These are phyloP conservation scores for Marsdenia floribunda DNA, from an alignment of 257 asterid genomes.

Conservation along the genomic window DNA sequence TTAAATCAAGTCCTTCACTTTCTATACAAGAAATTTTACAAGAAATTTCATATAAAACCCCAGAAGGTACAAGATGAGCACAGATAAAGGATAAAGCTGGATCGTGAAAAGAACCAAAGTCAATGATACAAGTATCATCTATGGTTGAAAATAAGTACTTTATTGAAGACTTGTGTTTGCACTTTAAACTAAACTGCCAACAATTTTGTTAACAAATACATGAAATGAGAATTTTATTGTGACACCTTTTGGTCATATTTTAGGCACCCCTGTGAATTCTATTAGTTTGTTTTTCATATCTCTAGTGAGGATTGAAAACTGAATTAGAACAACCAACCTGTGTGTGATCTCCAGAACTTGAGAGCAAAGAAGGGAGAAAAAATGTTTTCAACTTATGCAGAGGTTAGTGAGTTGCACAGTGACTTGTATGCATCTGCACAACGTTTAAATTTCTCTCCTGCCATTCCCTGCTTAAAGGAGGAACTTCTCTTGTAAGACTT, in stretches of 20 bases:
- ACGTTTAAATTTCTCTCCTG: conserved; percentile 71
- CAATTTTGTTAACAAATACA: neutral
- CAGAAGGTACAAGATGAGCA: neutral
- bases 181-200: neutral
- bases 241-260: neutral
- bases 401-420: conserved; percentile 48
- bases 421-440: conserved; percentile 78
- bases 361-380: neutral
- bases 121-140: neutral
- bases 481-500: neutral
- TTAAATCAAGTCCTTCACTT: no score
- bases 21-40: no score
- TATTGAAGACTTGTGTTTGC: neutral
- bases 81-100: neutral
- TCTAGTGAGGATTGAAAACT: neutral
- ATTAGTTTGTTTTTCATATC: neutral
- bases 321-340: neutral
- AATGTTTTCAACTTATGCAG: conserved; percentile 20
- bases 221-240: neutral
- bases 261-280: neutral
- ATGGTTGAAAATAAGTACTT: neutral
- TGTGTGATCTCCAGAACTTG: neutral
- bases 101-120: neutral
- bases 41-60: no score
- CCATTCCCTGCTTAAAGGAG: conserved; percentile 48